These are phyloP conservation scores for Eucalyptus tenuipes DNA, from an alignment of 345 rosid genomes.

Conservation along the genomic window DNA sequence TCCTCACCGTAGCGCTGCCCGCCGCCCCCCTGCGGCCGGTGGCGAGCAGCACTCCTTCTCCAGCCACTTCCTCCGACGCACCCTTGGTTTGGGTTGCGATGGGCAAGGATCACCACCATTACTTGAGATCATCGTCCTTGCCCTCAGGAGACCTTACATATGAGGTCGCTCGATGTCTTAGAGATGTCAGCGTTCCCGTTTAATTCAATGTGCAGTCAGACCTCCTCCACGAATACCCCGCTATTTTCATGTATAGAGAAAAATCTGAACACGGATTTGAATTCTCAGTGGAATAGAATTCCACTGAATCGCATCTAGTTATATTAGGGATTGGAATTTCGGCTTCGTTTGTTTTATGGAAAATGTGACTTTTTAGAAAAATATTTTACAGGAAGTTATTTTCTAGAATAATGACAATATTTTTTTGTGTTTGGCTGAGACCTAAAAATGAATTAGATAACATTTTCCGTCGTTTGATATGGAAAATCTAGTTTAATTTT, in stretches of 20 bases:
- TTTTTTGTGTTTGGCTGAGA: too few species aligned
- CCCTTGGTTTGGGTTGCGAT: background rate
- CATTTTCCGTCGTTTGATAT: too few species aligned
- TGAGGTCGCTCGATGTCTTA: background rate
- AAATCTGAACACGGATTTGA: background rate
- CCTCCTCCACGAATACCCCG: background rate
- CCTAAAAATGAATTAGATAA: too few species aligned
- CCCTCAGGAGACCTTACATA: background rate
- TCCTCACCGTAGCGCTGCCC: background rate
- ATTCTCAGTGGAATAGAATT: background rate
- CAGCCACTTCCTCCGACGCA: accelerated
- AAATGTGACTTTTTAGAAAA: too few species aligned
- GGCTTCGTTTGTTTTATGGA: accelerated
- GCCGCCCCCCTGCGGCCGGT: too few species aligned
- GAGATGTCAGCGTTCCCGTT: background rate
- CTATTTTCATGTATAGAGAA: background rate
- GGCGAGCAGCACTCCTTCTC: background rate
- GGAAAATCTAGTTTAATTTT: too few species aligned
- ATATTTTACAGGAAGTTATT: accelerated
- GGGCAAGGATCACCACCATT: background rate
- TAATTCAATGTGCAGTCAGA: background rate
- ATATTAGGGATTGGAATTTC: background rate
- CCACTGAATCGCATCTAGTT: background rate
- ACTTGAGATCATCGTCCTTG: background rate
- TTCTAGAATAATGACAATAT: too few species aligned